These are phyloP conservation scores for Larix kaempferi DNA, from an alignment of 75 land plant species.

Conservation along the genomic window DNA sequence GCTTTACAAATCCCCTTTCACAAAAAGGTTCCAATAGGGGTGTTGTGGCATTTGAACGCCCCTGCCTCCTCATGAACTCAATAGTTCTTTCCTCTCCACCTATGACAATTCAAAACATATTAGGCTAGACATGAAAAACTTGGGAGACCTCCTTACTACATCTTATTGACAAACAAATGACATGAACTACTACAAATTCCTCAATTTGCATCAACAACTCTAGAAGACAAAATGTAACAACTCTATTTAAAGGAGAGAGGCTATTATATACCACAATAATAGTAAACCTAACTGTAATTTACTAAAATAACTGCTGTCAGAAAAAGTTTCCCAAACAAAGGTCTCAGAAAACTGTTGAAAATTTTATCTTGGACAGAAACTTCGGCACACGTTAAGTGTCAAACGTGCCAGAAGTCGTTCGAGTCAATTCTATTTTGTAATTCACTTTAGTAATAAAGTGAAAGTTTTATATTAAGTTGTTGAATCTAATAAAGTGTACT, in stretches of 20 bases:
- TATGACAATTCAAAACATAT: conserved; percentile 16
- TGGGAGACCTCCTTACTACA: background rate
- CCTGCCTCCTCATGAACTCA: conserved; percentile 70
- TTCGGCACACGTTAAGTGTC: no score
- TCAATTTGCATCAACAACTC: background rate
- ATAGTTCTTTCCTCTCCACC: conserved; percentile 94
- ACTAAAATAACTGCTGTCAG: background rate
- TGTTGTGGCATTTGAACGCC: conserved; percentile 41
- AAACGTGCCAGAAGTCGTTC: no score
- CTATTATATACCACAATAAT: no score
- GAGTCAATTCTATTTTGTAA: no score
- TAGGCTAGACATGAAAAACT: conserved; percentile 5
- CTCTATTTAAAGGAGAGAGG: background rate
- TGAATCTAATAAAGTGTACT: no score
- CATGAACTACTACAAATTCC: background rate
- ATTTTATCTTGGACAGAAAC: no score
- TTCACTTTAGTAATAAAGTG: no score
- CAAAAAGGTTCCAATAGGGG: conserved; percentile 55
- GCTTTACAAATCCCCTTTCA: conserved; percentile 63
- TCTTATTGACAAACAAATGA: background rate
- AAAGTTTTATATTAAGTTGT: no score
- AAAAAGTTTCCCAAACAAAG: background rate
- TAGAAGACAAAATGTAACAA: background rate
- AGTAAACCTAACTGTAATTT: background rate
- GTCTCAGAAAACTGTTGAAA: no score